Evolutionary conservation across 2,329 filamentous ascomycete species (phyloP), one percentile per base, ranked within the genome.

Genomic region (Trichoderma lentiforme): DNA sequence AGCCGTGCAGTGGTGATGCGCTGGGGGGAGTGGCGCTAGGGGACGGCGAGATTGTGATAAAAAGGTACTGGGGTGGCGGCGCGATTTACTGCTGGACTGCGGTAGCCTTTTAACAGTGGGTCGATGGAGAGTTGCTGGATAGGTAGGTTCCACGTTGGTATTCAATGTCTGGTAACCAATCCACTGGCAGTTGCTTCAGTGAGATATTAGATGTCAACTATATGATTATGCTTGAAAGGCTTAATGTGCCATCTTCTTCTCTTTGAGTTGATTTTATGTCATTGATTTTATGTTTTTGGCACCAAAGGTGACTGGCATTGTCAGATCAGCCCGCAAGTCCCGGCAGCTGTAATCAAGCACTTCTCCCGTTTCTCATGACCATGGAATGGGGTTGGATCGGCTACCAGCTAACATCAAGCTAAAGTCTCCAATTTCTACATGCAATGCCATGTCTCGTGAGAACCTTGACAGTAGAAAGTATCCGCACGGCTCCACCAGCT

Each of bases 1-100:
- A 67, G 70, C 70, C 70, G 62, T 71, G 70, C 63, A 66, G 63
- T 39, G 70, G 56, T 61, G 63, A 66, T 71, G 43, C 47, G 56
- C 26, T 26, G 39, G 26, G 39, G 56, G 26, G 18, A n/a, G 6
- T 36, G 56, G 57, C 57, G 57, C 66, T 62, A 69, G 26, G 28
- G n/a, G 21, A 36, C 7, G 28, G 28, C 8, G 14, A 7, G 30
- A 28, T 3, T 26, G 30, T 53, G 68, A 30, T 70, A 57, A 26
- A 64, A 18, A 2, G 9, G 26, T 64, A 70, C 68, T 18, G 5
- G 5, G 6, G 14, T 3, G 5, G 3, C 2, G 39, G 39, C 9
- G 2, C 11, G 3, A 15, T n/a, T 26, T 28, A 34, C 7, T 21
- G 21, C 15, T 7, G 12, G 5, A 1, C 1, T 11, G 12, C 30